Evolutionary conservation across 1,139 yeast genomes (phyloP), one percentile per base, ranked within the genome.

Genomic region (Taiozyma sp.): DNA sequence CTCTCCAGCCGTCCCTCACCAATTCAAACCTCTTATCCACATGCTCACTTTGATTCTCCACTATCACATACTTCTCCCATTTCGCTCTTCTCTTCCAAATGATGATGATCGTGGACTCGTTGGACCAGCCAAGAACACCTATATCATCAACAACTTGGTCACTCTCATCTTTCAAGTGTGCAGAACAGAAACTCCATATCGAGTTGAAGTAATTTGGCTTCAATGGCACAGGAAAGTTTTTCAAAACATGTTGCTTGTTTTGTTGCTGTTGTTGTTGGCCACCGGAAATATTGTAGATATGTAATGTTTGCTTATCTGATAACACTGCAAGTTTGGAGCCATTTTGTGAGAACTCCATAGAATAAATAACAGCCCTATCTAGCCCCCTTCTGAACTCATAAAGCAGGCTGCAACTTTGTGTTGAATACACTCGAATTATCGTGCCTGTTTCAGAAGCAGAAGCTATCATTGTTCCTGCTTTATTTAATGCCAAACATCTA

Each of bases 361-460:
- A 85, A 44, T 87, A 87, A 8, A 93, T 79, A 22, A 76, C 74
- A 0, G 97, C 97, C 50, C 84, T 75, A 65, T 93, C 98, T 30
- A 91, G 67, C 0, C 98, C 98, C 49, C 99, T 75, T 59, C 98
- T 76, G 62, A 91, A 92, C 65, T 90, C 97, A 61, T 79, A 86
- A 24, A 89, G 64, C 51, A 89, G 71, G 1, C 87, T 78, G n/a
- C 96, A 87, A 50, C 81, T 84, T 51, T 77, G 76, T 0, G 93
- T 84, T 10, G 90, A 84, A 64, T 87, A 93, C 3, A 91, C 76
- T 50, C 98, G 67, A 40, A 92, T 84, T 24, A 92, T 76, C 0
- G 98, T 92, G 0, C 98, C 99, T 1, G 89, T 82, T 48, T 81
- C 87, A 8, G 96, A 86, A 4, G 97, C 96, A 13, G 93, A 84